Evolutionary conservation across 768 basidiomycete species (phyloP).

Genomic region (Pisolithus marmoratus): DNA sequence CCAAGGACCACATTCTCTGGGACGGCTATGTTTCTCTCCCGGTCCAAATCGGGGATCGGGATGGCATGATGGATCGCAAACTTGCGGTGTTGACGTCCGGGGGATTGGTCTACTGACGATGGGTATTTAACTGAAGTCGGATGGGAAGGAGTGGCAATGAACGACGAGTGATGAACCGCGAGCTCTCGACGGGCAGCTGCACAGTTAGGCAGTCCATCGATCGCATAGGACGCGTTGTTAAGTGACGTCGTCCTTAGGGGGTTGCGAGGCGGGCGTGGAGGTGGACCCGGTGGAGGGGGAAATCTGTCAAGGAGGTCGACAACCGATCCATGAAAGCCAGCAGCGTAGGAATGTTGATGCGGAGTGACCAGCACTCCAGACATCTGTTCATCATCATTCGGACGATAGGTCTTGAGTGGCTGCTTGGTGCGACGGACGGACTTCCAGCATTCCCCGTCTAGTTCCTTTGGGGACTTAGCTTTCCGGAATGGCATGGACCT

Average conservation of each 20-base stretch:
- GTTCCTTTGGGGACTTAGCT: neutral
- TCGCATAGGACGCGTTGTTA: neutral
- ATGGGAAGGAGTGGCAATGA: slow-evolving; percentile 3
- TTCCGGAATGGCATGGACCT: slow-evolving; percentile 8
- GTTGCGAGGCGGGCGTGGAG: slow-evolving; percentile 4
- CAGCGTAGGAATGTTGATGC: neutral
- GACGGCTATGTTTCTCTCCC: neutral
- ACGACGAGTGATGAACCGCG: slow-evolving; percentile 4
- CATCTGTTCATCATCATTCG: slow-evolving; percentile 4
- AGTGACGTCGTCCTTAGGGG: slow-evolving; percentile 1
- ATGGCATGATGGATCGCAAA: neutral
- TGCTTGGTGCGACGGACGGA: slow-evolving; percentile 9
- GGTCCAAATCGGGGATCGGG: neutral
- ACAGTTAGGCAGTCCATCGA: neutral
- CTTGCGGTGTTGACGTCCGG: neutral
- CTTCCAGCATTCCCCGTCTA: neutral
- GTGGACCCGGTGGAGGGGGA: slow-evolving; percentile 2
- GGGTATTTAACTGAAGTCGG: slow-evolving; percentile 5
- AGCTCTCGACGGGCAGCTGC: neutral
- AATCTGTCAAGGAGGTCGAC: slow-evolving; percentile 5
- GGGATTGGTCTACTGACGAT: neutral
- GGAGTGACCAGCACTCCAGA: slow-evolving; percentile 1
- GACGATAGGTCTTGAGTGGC: slow-evolving; percentile 6
- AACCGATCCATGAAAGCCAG: neutral
- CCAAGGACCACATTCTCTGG: neutral